A percentile compares a stretch with the other conserved stretches of the same genome.
Conservation (phyloP, 2,329 filamentous ascomycete genomes). For the Sclerotinia trifoliorum region DNA sequence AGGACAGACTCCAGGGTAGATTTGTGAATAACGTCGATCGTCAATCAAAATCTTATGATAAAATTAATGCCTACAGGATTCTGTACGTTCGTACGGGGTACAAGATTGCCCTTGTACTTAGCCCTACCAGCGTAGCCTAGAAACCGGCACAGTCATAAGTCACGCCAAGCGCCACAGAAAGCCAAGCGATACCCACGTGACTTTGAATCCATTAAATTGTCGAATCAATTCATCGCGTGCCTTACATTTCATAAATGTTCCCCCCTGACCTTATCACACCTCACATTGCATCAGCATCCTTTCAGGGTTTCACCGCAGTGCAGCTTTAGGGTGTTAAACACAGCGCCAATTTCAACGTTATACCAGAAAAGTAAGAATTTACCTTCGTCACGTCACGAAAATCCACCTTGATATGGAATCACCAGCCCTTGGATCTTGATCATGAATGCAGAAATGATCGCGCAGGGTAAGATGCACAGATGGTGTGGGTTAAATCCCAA, state of each 20-base stretch:
- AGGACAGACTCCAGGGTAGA: no score
- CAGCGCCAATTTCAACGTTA: neutral
- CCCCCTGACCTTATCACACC: constrained; percentile 18
- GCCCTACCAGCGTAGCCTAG: neutral
- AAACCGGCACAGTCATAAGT: neutral
- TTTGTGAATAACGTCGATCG: neutral
- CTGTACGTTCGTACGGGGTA: neutral
- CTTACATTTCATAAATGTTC: constrained; percentile 3
- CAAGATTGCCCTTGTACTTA: neutral
- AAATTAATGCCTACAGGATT: no score
- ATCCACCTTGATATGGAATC: neutral
- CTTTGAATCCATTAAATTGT: neutral
- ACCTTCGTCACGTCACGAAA: neutral
- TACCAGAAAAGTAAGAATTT: neutral
- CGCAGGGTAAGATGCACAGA: neutral
- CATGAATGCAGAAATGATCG: neutral
- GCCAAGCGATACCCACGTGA: neutral
- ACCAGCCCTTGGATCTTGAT: neutral
- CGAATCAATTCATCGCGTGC: constrained; percentile 19
- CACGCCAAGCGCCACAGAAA: neutral
- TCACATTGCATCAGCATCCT: neutral
- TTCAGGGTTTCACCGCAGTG: neutral
- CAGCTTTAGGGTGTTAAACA: neutral
- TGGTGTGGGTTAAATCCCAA: neutral
- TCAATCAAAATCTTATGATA: neutral